Percentiles rank a stretch among this genome's conserved stretches.
Evolutionary conservation across 2,329 filamentous ascomycete genomes (phyloP).

Genomic region (Aplosporella prunicola): DNA sequence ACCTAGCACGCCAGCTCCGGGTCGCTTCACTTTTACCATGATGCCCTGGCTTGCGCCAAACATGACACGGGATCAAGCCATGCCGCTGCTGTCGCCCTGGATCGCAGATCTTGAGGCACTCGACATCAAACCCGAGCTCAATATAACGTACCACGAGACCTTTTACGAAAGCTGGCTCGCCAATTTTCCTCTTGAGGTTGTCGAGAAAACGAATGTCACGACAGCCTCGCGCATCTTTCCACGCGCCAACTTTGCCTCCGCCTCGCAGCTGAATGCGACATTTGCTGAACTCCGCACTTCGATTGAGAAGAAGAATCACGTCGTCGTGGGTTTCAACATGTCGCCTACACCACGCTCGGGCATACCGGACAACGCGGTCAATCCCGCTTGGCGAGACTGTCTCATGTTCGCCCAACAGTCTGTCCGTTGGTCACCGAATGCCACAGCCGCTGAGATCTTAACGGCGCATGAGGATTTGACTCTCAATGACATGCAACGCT

Average conservation of each 20-base stretch:
- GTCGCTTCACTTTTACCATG: conserved; percentile 19
- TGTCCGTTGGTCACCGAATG: conserved; percentile 25
- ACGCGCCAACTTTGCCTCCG: conserved; percentile 28
- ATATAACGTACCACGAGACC: conserved; percentile 29
- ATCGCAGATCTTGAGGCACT: conserved; percentile 26
- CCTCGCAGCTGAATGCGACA: conserved; percentile 23
- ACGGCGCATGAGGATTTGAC: conserved; percentile 3
- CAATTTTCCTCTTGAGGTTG: conserved; percentile 32
- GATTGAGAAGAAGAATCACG: conserved; percentile 1
- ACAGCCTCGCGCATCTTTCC: conserved; percentile 40
- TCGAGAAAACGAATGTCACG: conserved; percentile 29
- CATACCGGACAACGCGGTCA: conserved; percentile 15
- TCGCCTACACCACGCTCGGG: background rate
- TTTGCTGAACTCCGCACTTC: conserved; percentile 22
- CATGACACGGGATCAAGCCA: conserved; percentile 24
- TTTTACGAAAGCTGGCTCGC: conserved; percentile 31
- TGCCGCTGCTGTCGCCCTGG: conserved; percentile 23
- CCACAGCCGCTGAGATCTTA: conserved; percentile 14
- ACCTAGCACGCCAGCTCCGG: conserved; percentile 15
- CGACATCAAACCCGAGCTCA: conserved; percentile 29
- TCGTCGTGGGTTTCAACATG: conserved; percentile 10
- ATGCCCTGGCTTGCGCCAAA: conserved; percentile 30
- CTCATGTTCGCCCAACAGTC: conserved; percentile 13
- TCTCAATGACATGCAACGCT: conserved; percentile 7
- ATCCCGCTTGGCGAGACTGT: conserved; percentile 18